phyloP scores from a whole-genome alignment of 305 asterid species.

The Ruellia speciosa region DNA sequence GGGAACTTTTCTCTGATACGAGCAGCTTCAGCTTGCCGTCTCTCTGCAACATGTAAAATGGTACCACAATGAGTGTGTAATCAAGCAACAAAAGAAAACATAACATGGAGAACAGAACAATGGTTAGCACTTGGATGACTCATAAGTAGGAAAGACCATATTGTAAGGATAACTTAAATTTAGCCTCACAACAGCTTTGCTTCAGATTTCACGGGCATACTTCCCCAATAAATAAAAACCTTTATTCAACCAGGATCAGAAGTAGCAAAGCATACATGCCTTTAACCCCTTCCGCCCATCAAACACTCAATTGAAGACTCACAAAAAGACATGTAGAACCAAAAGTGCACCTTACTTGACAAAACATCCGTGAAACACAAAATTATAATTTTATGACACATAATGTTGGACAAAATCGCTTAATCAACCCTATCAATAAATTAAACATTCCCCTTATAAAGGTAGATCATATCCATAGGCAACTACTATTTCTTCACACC shows the following conservation, averaged over 20 bases:
- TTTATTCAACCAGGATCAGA: too few relatives aligned
- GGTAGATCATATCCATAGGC: not conserved
- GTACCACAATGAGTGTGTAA: not conserved
- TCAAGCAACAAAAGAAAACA: slow-evolving; percentile 2
- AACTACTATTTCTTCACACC: not conserved
- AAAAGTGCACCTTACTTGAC: not conserved
- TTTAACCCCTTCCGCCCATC: not conserved
- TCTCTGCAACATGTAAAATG: slow-evolving; percentile 36
- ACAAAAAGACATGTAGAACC: not conserved
- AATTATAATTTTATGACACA: too few relatives aligned
- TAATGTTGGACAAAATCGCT: not conserved
- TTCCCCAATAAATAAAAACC: not conserved
- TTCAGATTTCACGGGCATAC: not conserved
- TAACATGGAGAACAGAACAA: not conserved
- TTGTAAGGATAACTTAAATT: not conserved
- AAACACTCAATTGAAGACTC: not conserved
- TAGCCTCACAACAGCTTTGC: not conserved
- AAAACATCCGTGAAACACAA: not conserved
- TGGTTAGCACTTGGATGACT: slow-evolving; percentile 21
- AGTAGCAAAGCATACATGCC: too few relatives aligned
- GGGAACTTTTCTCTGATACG: slow-evolving; percentile 83
- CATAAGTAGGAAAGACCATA: slow-evolving; percentile 10
- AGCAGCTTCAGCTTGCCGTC: slow-evolving; percentile 74
- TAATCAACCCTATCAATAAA: not conserved
- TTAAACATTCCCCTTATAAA: not conserved